Evolutionary conservation across 768 basidiomycete species (phyloP).

Genomic region (Sarcomyxa edulis): DNA sequence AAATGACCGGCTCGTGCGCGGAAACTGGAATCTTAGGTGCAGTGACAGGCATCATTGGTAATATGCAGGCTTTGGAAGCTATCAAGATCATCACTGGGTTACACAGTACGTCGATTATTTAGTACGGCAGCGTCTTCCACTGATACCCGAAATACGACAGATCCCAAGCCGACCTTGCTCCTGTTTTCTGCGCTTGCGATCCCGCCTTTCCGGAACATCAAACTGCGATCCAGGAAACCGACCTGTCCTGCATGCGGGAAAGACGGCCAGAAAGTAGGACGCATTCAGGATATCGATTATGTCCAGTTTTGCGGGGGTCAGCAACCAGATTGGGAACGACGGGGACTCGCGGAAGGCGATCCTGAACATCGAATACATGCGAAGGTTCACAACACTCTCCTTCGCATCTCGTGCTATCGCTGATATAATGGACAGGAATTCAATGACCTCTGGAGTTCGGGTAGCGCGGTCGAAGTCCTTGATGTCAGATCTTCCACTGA

Average conservation of each 20-base stretch:
- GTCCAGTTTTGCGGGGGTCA: conserved; percentile 82
- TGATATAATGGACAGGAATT: conserved; percentile 39
- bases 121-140: no score
- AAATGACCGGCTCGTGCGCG: conserved; percentile 71
- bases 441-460: conserved; percentile 26
- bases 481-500: conserved; percentile 81
- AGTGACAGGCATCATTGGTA: conserved; percentile 87
- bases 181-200: conserved; percentile 67
- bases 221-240: conserved; percentile 64
- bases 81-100: conserved; percentile 73
- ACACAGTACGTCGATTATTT: conserved; percentile 39
- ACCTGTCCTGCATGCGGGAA: conserved; percentile 75
- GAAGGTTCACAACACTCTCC: conserved; percentile 30
- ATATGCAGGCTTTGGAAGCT: conserved; percentile 83
- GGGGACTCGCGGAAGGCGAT: conserved; percentile 41
- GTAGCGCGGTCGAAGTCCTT: conserved; percentile 38
- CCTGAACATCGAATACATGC: conserved; percentile 36
- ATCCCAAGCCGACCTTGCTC: conserved; percentile 58
- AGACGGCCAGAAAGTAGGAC: conserved; percentile 33
- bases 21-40: conserved; percentile 86
- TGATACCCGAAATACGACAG: conserved; percentile 23
- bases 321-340: conserved; percentile 57
- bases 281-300: conserved; percentile 65
- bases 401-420: not conserved
- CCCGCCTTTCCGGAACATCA: conserved; percentile 78